Conservation (phyloP, 345 rosid genomes). For the Camelina laxa region DNA sequence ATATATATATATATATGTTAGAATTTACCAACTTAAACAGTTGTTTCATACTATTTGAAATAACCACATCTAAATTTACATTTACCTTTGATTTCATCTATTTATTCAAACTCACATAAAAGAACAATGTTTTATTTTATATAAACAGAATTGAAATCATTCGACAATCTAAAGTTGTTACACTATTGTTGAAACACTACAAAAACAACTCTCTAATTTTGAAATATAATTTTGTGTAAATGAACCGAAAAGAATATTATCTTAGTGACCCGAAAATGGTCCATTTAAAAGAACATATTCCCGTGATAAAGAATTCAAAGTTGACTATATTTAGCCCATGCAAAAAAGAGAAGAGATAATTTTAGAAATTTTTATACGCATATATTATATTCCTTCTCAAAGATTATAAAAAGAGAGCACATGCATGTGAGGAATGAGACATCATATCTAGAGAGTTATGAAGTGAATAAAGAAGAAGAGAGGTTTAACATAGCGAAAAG, state of each 20-base stretch:
- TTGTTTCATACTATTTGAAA: neutral
- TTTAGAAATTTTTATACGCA: conserved; percentile 22
- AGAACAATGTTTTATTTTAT: neutral
- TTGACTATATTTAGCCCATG: conserved; percentile 35
- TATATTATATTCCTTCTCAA: conserved; percentile 40
- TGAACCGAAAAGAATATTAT: conserved; percentile 5
- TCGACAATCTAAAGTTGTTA: conserved; percentile 7
- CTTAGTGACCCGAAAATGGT: conserved; percentile 16
- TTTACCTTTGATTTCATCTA: neutral
- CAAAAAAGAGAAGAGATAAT: conserved; percentile 19
- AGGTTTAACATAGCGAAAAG: conserved; percentile 38
- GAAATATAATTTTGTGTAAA: neutral
- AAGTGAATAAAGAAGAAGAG: conserved; percentile 26
- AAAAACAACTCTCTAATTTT: neutral
- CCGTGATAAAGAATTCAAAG: conserved; percentile 10
- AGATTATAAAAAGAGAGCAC: conserved; percentile 30
- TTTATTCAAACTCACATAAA: neutral
- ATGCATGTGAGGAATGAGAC: conserved; percentile 14
- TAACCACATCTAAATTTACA: neutral
- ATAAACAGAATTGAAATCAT: neutral
- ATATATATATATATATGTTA: neutral
- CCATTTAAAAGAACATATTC: conserved; percentile 36
- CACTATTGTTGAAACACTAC: neutral
- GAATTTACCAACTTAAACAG: neutral
- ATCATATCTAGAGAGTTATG: conserved; percentile 10